These are phyloP conservation scores for Podila minutissima DNA, from an alignment of 192 early-diverging fungal species.

Conservation along the genomic window DNA sequence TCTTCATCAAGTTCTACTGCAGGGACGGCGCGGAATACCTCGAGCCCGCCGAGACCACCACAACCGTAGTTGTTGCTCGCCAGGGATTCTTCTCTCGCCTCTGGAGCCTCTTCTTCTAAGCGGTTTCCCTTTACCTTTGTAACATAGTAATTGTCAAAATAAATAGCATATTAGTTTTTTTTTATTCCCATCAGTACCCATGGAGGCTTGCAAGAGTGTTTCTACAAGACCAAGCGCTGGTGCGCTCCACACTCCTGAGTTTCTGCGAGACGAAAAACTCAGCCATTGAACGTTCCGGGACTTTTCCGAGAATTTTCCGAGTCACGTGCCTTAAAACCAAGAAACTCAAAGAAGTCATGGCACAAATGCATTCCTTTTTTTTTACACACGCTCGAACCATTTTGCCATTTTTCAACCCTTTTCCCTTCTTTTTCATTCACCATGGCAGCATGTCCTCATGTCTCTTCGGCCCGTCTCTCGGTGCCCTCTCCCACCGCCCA, in stretches of 20 bases:
- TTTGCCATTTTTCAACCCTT: neutral
- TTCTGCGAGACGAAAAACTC: no score
- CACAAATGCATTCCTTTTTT: neutral
- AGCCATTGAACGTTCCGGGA: no score
- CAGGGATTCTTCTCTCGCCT: slow-evolving; percentile 33
- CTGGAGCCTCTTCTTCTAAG: slow-evolving; percentile 40
- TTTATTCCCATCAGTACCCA: no score
- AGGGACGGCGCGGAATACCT: slow-evolving; percentile 58
- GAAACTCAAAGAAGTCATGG: no score
- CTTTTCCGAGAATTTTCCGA: no score
- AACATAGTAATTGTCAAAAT: no score
- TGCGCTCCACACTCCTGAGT: no score
- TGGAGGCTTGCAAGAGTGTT: no score
- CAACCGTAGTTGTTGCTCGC: slow-evolving; percentile 28
- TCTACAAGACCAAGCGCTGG: no score
- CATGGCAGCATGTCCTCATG: slow-evolving; percentile 65
- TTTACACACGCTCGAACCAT: neutral
- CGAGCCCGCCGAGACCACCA: slow-evolving; percentile 39
- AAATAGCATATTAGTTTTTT: no score
- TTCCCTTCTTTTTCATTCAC: slow-evolving; percentile 9
- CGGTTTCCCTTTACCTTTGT: neutral
- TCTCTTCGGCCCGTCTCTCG: slow-evolving; percentile 46
- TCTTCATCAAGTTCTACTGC: slow-evolving; percentile 81
- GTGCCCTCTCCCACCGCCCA: slow-evolving; percentile 56
- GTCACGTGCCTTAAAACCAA: no score